Evolutionary conservation across 306 rosid genomes (phyloP).

Genomic region (Vigna radiata): DNA sequence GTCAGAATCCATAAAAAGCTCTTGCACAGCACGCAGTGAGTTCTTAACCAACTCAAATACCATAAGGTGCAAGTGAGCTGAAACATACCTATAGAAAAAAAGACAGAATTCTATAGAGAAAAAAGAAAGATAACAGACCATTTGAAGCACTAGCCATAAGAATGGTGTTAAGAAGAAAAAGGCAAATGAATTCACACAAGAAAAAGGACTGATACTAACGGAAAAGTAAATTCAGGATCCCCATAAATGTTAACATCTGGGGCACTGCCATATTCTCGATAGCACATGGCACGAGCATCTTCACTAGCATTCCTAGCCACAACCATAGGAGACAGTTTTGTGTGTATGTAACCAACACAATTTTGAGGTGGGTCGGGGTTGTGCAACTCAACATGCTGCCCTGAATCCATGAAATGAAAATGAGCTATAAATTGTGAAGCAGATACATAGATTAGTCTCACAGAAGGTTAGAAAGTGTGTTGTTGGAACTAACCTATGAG

Average conservation of each 20-base stretch:
- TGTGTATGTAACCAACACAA: conserved; percentile 85
- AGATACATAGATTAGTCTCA: conserved; percentile 2
- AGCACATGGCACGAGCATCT: conserved; percentile 85
- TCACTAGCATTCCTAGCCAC: conserved; percentile 79
- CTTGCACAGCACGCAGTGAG: conserved; percentile 97
- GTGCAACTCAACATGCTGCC: conserved; percentile 98
- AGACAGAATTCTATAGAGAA: conserved; percentile 2
- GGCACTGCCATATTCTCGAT: conserved; percentile 85
- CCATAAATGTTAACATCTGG: conserved; percentile 79
- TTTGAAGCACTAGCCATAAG: too few relatives aligned
- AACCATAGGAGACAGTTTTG: conserved; percentile 83
- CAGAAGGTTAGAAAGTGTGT: not conserved
- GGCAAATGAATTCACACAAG: too few relatives aligned
- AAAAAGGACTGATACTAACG: conserved; percentile 52
- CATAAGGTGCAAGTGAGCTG: conserved; percentile 94
- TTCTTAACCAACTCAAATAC: conserved; percentile 96
- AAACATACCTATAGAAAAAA: conserved; percentile 70
- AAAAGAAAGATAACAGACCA: too few relatives aligned
- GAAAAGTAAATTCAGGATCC: conserved; percentile 86
- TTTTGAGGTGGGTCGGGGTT: conserved; percentile 85
- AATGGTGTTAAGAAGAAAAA: too few relatives aligned
- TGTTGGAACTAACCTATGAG: conserved; percentile 69
- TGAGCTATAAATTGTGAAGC: not conserved
- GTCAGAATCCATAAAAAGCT: conserved; percentile 80
- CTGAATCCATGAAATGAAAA: conserved; percentile 54